phyloP scores from a whole-genome alignment of 106 monocot genomes.

The Dendrobium huoshanense region DNA sequence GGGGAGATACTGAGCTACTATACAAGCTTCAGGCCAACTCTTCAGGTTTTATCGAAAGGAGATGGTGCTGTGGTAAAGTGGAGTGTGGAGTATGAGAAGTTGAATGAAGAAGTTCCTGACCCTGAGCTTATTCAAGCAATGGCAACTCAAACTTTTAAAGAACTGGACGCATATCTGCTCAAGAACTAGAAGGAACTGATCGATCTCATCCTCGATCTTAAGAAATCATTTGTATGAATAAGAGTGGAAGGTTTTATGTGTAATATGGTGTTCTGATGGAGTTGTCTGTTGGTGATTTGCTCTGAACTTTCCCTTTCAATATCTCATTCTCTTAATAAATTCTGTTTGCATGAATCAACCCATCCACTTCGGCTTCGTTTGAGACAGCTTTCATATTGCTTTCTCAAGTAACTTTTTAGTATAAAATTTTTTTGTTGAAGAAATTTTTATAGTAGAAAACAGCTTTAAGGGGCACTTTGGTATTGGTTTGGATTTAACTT shows the following conservation, averaged over 20 bases:
- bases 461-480: too few relatives aligned
- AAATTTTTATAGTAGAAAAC: too few relatives aligned
- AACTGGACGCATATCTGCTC: constrained; percentile 6
- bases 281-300: too few relatives aligned
- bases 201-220: neutral
- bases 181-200: neutral
- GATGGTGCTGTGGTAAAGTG: constrained; percentile 1
- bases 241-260: neutral
- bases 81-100: constrained; percentile 4
- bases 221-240: neutral
- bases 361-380: too few relatives aligned
- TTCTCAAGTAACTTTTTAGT: too few relatives aligned
- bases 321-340: too few relatives aligned
- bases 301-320: too few relatives aligned
- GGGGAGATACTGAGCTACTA: constrained; percentile 1
- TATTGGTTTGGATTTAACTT: too few relatives aligned
- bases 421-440: too few relatives aligned
- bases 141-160: neutral
- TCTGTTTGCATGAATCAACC: too few relatives aligned
- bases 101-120: constrained; percentile 1
- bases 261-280: neutral
- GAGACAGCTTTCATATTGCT: too few relatives aligned
- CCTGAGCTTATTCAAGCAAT: neutral
- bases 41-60: neutral
- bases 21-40: neutral